Evolutionary conservation across 2,329 filamentous ascomycete genomes (phyloP).

Genomic region (Fusarium hostae): DNA sequence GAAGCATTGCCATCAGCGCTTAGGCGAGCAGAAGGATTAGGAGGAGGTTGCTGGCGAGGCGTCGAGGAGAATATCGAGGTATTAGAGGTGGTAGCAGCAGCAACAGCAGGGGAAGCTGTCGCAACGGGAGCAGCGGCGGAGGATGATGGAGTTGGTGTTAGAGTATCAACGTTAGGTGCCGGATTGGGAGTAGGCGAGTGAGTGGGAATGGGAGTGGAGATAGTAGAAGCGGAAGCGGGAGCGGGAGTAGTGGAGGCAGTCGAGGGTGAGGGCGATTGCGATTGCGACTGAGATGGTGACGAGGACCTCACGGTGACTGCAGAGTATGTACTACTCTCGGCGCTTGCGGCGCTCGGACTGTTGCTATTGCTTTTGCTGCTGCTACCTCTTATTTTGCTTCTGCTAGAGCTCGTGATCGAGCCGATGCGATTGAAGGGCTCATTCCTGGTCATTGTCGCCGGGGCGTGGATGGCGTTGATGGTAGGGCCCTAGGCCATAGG

Average conservation of each 20-base stretch:
- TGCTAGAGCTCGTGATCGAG: conserved; percentile 58
- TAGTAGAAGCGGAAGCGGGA: conserved; percentile 46
- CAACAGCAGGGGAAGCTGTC: conserved; percentile 31
- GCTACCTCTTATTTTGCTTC: not conserved
- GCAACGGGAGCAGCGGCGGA: conserved; percentile 30
- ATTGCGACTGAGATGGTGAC: conserved; percentile 31
- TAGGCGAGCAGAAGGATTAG: conserved; percentile 30
- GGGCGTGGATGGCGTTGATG: conserved; percentile 47
- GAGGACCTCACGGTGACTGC: conserved; percentile 70
- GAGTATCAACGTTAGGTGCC: conserved; percentile 25
- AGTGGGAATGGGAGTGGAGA: conserved; percentile 49
- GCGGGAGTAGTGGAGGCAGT: conserved; percentile 47
- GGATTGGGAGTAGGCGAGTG: conserved; percentile 43
- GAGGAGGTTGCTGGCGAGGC: conserved; percentile 33
- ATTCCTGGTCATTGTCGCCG: conserved; percentile 73
- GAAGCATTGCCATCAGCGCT: conserved; percentile 42
- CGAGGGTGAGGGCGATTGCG: conserved; percentile 38
- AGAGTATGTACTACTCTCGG: conserved; percentile 74
- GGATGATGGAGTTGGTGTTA: conserved; percentile 32
- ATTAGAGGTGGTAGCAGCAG: conserved; percentile 14
- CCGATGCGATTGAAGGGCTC: conserved; percentile 70
- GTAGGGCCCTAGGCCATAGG: conserved; percentile 48
- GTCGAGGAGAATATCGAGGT: conserved; percentile 26
- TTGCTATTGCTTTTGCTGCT: not conserved
- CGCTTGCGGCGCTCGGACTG: conserved; percentile 55